Base-by-base conservation (phyloP, 2,329 filamentous ascomycete species). In the Lanzia echinophila region DNA sequence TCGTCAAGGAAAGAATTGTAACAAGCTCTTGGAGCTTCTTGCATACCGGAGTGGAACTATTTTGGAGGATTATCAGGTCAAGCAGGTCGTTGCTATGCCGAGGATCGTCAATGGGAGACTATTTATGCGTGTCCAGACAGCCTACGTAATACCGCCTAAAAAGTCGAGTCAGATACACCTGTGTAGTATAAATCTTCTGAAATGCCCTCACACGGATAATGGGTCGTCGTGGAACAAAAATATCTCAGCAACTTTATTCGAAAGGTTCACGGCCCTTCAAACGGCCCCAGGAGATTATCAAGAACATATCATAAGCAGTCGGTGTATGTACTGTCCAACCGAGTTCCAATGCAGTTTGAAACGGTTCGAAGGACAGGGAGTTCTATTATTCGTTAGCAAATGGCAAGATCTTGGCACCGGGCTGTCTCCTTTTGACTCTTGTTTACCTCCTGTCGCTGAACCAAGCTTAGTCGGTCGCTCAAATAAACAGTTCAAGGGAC, bases 401-500 rank as follows among this genome's bases (percentile, higher is more conserved):
- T 58, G 49, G 53, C 56, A 58, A 43, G 49, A 58, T 47, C 49
- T 58, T 44, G 53, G 53, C 19, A 50, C 38, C 2, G 53, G 53
- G 15, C 24, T 58, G 19, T 55, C 56, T 45, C 56, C 56, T 50
- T 15, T 55, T 15, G 48, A 55, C 6, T 36, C 52, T 44, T 47
- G 54, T 12, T 28, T 52, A 20, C 43, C 47, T 5, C 32, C 39
- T 38, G 32, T 54, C 28, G 33, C 42, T 34, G 47, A 42, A 19
- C 20, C 24, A 4, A 28, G 24, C 8, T 28, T 28, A 4, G 8
- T 28, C 4, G 8, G 4, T 28, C 24, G 4, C 8, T 28, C 24
- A 28, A 4, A 28, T 4, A 8, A 28, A 28, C 4, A 8, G 4
- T 28, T 28, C 24, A 8, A 8, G 24, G 24, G 24, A 4, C 24